Base-by-base conservation (phyloP, 1,284 basidiomycete genomes). In the Malassezia slooffiae region DNA sequence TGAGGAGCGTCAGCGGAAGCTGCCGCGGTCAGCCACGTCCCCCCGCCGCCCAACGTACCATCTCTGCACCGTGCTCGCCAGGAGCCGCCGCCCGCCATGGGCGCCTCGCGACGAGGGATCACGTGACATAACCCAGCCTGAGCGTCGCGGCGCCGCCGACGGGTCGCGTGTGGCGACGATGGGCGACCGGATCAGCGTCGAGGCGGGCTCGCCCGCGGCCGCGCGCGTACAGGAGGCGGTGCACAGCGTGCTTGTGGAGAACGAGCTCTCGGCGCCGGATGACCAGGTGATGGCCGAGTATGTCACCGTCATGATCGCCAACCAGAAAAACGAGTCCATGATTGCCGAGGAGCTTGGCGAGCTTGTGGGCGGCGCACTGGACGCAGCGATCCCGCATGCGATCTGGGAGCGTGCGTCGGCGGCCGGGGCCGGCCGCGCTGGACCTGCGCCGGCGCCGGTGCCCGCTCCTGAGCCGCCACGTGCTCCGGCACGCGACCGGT, bases 1-100 rank as follows among this genome's bases (percentile, higher is more conserved):
- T 77, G 38, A 79, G 73, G 29, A 79, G 72, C 30, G 77, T 75
- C 52, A 79, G 65, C 15, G 78, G 78, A 15, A 79, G 71, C 78
- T 78, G 55, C n/a, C 12, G 35, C 15, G 9, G 34, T 46, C 12
- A 39, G 33, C n/a, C 7, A n/a, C n/a, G n/a, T n/a, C n/a, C n/a
- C n/a, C n/a, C n/a, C n/a, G 3, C 7, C 28, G 9, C 20, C n/a
- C 27, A 13, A 47, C 45, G 22, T 34, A 46, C 44, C 44, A 46
- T 45, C 28, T 32, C 41, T 11, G 38, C 23, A 27, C 28, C 22
- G 22, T n/a, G 21, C 20, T 3, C 15, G 38, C 21, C 19, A 19
- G 20, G 29, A 11, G n/a, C n/a, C 38, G 28, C 43, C 19, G n/a
- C 5, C 30, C 17, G 32, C 20, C 29, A 26, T 7, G 23, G 12